These are phyloP conservation scores for Fusarium sp. DNA, from an alignment of 2,329 filamentous ascomycete genomes.

Conservation along the genomic window DNA sequence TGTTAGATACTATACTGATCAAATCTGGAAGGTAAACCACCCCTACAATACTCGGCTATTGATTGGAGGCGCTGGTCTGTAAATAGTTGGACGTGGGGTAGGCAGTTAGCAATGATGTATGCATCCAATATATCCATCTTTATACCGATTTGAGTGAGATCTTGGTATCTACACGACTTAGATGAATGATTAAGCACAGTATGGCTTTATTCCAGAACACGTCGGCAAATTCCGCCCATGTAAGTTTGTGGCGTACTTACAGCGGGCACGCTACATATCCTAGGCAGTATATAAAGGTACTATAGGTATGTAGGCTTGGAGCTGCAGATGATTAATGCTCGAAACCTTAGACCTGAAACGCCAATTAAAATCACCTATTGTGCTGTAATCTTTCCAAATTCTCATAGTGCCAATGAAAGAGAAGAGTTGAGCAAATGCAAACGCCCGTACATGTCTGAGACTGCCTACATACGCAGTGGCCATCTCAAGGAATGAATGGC, in stretches of 20 bases:
- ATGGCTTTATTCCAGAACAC: neutral
- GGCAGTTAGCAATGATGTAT: neutral
- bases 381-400: no score
- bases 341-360: constrained; percentile 13
- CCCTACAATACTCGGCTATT: no score
- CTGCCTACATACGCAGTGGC: neutral
- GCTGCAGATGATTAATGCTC: neutral
- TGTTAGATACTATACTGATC: no score
- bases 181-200: neutral
- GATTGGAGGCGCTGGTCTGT: neutral
- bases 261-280: neutral
- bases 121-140: neutral
- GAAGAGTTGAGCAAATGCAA: constrained; percentile 1
- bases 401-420: neutral
- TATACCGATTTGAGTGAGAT: neutral
- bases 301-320: neutral
- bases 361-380: neutral
- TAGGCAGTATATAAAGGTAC: no score
- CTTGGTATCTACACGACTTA: neutral
- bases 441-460: constrained; percentile 2
- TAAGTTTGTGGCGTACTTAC: neutral
- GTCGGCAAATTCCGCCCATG: neutral
- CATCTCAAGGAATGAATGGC: neutral
- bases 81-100: no score
- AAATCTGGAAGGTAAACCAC: neutral